Evolutionary conservation across 371 early-diverging fungal genomes (phyloP).

Genomic region (Mortierella polycephala): DNA sequence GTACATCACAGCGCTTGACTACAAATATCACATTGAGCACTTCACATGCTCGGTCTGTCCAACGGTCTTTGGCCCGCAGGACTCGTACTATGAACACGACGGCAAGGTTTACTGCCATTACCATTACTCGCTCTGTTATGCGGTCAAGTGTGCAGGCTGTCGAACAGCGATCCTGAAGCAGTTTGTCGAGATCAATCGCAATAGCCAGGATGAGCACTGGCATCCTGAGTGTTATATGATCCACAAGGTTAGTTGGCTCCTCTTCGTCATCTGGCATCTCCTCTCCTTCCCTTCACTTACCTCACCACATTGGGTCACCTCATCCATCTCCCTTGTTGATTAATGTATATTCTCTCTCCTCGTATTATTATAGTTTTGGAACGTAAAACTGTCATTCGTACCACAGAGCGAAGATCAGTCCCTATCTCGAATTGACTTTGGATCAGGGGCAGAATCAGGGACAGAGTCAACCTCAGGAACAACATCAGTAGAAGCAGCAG

Average conservation of each 20-base stretch:
- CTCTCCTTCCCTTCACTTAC: too few species aligned
- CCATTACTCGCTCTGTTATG: slow-evolving; percentile 87
- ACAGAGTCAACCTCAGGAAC: slow-evolving; percentile 2
- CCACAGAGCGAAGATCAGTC: slow-evolving; percentile 28
- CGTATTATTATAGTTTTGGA: slow-evolving; percentile 73
- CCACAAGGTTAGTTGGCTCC: slow-evolving; percentile 71
- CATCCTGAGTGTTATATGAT: slow-evolving; percentile 99
- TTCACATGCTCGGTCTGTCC: slow-evolving; percentile 95
- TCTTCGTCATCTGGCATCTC: neutral
- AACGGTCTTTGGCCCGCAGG: slow-evolving; percentile 94
- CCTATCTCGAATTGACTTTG: slow-evolving; percentile 3
- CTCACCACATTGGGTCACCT: neutral
- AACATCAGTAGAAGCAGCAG: neutral
- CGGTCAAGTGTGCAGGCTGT: slow-evolving; percentile 94
- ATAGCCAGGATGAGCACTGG: slow-evolving; percentile 86
- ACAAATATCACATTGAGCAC: slow-evolving; percentile 96
- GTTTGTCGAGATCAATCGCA: slow-evolving; percentile 89
- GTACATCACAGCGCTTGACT: slow-evolving; percentile 91
- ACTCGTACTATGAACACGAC: slow-evolving; percentile 93
- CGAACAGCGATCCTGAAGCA: slow-evolving; percentile 91
- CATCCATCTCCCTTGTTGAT: neutral
- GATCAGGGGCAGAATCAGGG: slow-evolving; percentile 5
- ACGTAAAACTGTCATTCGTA: slow-evolving; percentile 66
- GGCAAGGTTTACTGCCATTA: slow-evolving; percentile 89
- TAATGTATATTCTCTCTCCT: neutral